A percentile compares a stretch with the other conserved stretches of the same genome.
Conservation (phyloP, 1,284 basidiomycete genomes). For the Ganoderma multipileum region DNA sequence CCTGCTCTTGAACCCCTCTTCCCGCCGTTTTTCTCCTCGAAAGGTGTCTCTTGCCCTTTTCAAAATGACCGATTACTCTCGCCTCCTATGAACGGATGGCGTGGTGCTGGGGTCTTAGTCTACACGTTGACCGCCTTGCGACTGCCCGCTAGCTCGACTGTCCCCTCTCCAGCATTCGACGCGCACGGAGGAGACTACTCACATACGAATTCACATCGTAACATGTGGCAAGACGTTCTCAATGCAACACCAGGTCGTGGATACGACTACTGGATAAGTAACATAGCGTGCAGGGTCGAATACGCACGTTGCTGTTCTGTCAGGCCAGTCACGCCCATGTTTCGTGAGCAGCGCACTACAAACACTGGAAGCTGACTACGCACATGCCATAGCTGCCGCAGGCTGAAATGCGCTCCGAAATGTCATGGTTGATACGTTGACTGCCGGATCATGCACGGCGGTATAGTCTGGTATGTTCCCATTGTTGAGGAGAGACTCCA, state of each 20-base stretch:
- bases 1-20: background rate
- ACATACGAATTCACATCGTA: background rate
- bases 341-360: slow-evolving; percentile 7
- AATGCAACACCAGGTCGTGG: background rate
- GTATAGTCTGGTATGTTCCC: slow-evolving; percentile 5
- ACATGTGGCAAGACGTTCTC: background rate
- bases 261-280: background rate
- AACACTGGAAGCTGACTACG: slow-evolving; percentile 2
- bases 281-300: background rate
- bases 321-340: slow-evolving; percentile 16
- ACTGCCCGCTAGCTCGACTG: background rate
- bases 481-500: slow-evolving; percentile 6
- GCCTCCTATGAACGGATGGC: too few species aligned
- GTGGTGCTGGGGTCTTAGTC: too few species aligned
- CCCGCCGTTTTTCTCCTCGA: background rate
- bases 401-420: background rate
- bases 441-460: background rate
- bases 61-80: too few species aligned
- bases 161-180: background rate
- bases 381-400: slow-evolving; percentile 6
- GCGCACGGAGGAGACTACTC: background rate
- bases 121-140: background rate
- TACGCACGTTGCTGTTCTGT: slow-evolving; percentile 12
- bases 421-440: background rate
- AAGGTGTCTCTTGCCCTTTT: background rate